Conservation (phyloP, 2,329 filamentous ascomycete species). For the Verticillium zaregamsianum region DNA sequence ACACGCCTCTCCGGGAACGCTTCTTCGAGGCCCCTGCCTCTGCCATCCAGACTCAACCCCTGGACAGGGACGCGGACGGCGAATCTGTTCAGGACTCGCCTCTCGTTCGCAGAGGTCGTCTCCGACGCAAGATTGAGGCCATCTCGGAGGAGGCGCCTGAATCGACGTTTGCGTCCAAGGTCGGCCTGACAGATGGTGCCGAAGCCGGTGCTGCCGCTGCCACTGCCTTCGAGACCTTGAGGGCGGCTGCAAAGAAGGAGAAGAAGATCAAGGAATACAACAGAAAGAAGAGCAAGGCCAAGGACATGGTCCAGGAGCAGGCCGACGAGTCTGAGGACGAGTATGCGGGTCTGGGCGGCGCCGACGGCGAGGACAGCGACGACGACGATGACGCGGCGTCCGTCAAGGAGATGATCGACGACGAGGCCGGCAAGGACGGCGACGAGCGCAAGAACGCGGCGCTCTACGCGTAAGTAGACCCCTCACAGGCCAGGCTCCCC, state of each 20-base stretch:
- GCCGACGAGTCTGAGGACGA: constrained; percentile 98
- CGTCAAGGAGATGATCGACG: constrained; percentile 85
- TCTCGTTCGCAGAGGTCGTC: constrained; percentile 51
- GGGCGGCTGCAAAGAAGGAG: constrained; percentile 54
- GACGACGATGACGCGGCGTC: constrained; percentile 68
- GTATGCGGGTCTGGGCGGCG: constrained; percentile 89
- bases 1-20: constrained; percentile 65
- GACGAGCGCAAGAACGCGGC: constrained; percentile 81
- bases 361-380: constrained; percentile 78
- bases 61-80: constrained; percentile 31
- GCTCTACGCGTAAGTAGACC: constrained; percentile 77
- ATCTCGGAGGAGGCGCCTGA: constrained; percentile 33
- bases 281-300: constrained; percentile 83
- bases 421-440: constrained; percentile 69
- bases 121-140: constrained; percentile 38
- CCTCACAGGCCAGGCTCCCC: background rate
- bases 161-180: constrained; percentile 3
- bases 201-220: constrained; percentile 25
- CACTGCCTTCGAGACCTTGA: constrained; percentile 67
- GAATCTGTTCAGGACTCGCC: constrained; percentile 55
- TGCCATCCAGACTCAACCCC: constrained; percentile 66
- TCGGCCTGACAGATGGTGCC: background rate
- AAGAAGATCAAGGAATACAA: constrained; percentile 60
- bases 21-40: constrained; percentile 63
- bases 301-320: constrained; percentile 84